Percentiles rank a stretch among this genome's conserved stretches.
These are phyloP conservation scores for Diaporthe sp. DNA, from an alignment of 2,329 filamentous ascomycete species.

Conservation along the genomic window DNA sequence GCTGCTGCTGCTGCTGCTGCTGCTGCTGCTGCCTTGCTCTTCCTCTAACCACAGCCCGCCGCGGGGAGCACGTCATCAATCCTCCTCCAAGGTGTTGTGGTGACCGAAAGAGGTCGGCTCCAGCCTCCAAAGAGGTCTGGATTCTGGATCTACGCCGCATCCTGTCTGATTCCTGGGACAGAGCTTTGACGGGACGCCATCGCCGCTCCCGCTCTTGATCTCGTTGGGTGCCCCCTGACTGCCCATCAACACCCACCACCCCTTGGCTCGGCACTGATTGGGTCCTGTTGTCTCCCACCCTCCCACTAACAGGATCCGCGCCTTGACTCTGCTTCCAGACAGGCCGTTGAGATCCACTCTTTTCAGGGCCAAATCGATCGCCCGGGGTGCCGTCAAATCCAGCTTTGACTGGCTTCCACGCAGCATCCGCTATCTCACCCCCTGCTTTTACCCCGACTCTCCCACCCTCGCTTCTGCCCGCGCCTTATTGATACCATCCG, in stretches of 20 bases:
- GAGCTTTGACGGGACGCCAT: conserved; percentile 30
- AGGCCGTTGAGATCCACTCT: conserved; percentile 30
- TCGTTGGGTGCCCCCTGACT: conserved; percentile 28
- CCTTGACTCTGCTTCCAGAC: conserved; percentile 24
- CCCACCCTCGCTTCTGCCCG: conserved; percentile 27
- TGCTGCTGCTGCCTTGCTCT: conserved; percentile 17
- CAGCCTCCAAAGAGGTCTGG: neutral
- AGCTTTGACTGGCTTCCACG: conserved; percentile 11
- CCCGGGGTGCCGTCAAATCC: conserved; percentile 24
- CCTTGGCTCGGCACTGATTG: conserved; percentile 34
- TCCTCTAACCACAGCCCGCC: neutral
- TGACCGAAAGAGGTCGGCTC: conserved; percentile 16
- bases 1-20: conserved; percentile 6
- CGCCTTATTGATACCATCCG: conserved; percentile 24
- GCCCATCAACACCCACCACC: conserved; percentile 12
- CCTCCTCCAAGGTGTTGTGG: neutral
- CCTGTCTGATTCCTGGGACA: conserved; percentile 20
- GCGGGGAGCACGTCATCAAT: conserved; percentile 3
- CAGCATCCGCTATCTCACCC: conserved; percentile 26
- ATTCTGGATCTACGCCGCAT: conserved; percentile 20
- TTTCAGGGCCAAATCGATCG: conserved; percentile 32
- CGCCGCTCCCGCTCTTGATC: conserved; percentile 17
- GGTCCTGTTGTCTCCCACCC: conserved; percentile 29
- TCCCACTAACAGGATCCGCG: conserved; percentile 28
- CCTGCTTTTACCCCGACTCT: conserved; percentile 31